Evolutionary conservation across 2,329 filamentous ascomycete species (phyloP), one percentile per base, ranked within the genome.

Genomic region (Xylaria sp.): DNA sequence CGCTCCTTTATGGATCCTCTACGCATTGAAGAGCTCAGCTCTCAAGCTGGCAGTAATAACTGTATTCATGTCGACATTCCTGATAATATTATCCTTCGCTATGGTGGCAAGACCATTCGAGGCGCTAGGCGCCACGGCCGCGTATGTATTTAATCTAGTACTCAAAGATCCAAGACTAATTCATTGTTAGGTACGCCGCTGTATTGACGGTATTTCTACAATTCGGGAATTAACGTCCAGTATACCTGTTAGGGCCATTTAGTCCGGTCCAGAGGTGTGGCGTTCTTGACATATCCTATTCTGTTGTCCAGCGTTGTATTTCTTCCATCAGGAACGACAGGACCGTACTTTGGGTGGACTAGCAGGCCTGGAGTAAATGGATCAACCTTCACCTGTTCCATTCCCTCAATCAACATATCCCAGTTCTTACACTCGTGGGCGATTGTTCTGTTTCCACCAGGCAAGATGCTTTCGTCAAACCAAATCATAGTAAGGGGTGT

Each of bases 401-500:
- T 72, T 10, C 73, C 71, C 6, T 74, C 65, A 20, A 73, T 65
- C 11, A 74, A 60, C 1, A 61, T 61, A 28, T 72, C 68, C 70
- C 71, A 75, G 48, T 70, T 72, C 56, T 73, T 72, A 54, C 73
- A 74, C 44, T 74, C 71, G 26, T 73, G 71, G 6, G 70, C 61
- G 60, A 71, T 75, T 38, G 72, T 73, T 42, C 72, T 67, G 54
- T 74, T 73, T 3, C 73, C 73, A 53, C 72, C 70, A 10, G 73
- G 73, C 40, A 74, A 62, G 66, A 72, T 73, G 56, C 69, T 72
- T 49, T 74, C 69, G 6, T 73, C 71, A 54, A 73, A 72, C 73
- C 73, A 74, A 59, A 70, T 69, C 72, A 73, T 72, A 33, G 73
- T 74, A n/a, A 74, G 67, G 13, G 72, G 71, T 13, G 73, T 73